Conservation (phyloP, 495 filamentous ascomycete species). For the Xylaria castorea region DNA sequence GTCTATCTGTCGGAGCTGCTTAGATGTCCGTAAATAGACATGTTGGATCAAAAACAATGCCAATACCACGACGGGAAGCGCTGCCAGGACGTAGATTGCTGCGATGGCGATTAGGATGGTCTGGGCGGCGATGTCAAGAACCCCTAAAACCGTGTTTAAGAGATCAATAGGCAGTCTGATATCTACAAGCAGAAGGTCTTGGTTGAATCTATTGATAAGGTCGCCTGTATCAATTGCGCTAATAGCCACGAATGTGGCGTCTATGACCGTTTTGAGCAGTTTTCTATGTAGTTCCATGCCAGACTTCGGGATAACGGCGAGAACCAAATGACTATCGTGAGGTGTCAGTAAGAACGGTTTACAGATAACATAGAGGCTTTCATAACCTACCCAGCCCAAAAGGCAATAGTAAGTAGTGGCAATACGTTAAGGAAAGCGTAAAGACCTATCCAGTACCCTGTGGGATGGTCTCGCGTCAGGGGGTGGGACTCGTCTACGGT, state of each 20-base stretch:
- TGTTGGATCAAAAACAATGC: conserved; percentile 49
- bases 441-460: conserved; percentile 28
- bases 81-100: conserved; percentile 14
- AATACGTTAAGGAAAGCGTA: conserved; percentile 22
- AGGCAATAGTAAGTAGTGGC: conserved; percentile 13
- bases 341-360: not conserved
- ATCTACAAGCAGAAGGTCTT: conserved; percentile 31
- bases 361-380: not conserved
- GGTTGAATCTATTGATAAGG: conserved; percentile 25
- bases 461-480: conserved; percentile 8
- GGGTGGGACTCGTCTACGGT: conserved; percentile 21
- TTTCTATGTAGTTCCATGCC: conserved; percentile 24
- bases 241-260: conserved; percentile 19
- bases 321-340: conserved; percentile 8
- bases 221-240: conserved; percentile 23
- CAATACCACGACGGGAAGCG: conserved; percentile 38
- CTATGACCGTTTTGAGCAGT: conserved; percentile 27
- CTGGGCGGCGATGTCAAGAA: conserved; percentile 20
- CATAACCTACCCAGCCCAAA: not conserved
- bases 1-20: conserved; percentile 58
- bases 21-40: conserved; percentile 57
- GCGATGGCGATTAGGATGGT: conserved; percentile 22
- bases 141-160: conserved; percentile 19
- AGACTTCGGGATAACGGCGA: conserved; percentile 23
- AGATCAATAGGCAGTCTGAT: conserved; percentile 31